These are phyloP conservation scores for Rhododendron simsii DNA, from an alignment of 148 eudicot species.

Conservation along the genomic window DNA sequence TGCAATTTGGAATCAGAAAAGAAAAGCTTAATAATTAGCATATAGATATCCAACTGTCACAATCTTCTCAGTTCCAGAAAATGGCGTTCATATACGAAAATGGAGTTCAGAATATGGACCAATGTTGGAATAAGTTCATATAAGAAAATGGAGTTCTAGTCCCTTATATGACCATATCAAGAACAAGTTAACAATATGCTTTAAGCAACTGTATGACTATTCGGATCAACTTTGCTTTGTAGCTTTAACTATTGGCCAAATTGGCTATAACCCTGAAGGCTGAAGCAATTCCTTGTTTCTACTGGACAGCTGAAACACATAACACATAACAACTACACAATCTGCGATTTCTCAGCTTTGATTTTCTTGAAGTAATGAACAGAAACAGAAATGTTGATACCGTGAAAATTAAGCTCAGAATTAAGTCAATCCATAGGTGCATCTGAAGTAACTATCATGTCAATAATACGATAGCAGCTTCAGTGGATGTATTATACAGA, in stretches of 20 bases:
- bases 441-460: not conserved
- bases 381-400: not conserved
- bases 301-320: not conserved
- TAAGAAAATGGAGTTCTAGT: not conserved
- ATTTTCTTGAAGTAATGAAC: not conserved
- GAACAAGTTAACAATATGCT: not conserved
- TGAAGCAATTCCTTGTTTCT: not conserved
- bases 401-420: not conserved
- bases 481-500: not conserved
- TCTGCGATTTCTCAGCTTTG: not conserved
- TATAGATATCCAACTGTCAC: not conserved
- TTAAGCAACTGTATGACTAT: not conserved
- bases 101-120: not conserved
- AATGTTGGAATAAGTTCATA: no score
- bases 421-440: not conserved
- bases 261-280: not conserved
- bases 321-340: not conserved
- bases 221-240: not conserved
- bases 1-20: conserved; percentile 24
- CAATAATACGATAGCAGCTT: not conserved
- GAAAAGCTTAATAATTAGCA: not conserved
- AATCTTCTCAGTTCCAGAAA: not conserved
- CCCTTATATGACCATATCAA: not conserved
- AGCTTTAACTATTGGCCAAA: not conserved
- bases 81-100: not conserved